Conservation (phyloP, 2,329 filamentous ascomycete species). For the Colletotrichum liriopes region DNA sequence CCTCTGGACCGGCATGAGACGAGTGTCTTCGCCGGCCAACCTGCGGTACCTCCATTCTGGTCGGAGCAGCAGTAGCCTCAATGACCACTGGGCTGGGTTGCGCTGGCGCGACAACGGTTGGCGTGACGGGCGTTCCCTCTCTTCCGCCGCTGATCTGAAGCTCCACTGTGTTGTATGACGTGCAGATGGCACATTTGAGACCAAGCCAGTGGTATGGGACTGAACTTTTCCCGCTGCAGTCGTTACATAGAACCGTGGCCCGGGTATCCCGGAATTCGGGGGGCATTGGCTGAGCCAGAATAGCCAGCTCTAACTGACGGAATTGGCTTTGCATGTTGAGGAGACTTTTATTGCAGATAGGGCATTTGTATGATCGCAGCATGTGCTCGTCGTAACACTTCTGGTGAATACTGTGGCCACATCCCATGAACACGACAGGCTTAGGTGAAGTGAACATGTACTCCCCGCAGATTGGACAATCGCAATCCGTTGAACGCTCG, state of each 20-base stretch:
- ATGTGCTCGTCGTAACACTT: conserved; percentile 91
- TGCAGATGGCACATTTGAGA: conserved; percentile 85
- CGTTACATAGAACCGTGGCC: conserved; percentile 92
- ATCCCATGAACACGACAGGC: conserved; percentile 93
- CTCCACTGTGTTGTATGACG: conserved; percentile 80
- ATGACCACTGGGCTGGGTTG: neutral
- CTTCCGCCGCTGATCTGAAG: conserved; percentile 70
- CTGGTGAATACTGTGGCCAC: conserved; percentile 95
- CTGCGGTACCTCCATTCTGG: conserved; percentile 10
- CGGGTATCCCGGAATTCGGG: conserved; percentile 83
- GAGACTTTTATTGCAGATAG: conserved; percentile 96
- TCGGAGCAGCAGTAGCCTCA: conserved; percentile 9
- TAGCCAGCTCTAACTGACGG: conserved; percentile 89
- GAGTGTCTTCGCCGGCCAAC: conserved; percentile 55
- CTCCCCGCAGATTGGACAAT: conserved; percentile 96
- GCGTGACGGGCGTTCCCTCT: conserved; percentile 7
- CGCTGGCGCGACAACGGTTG: neutral
- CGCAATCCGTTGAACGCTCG: conserved; percentile 92
- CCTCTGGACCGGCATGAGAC: conserved; percentile 53
- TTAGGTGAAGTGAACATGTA: conserved; percentile 95
- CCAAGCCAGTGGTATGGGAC: conserved; percentile 96
- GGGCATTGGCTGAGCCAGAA: conserved; percentile 93
- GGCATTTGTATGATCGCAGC: conserved; percentile 93
- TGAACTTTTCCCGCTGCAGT: conserved; percentile 90
- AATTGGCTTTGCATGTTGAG: conserved; percentile 98